phyloP scores from a whole-genome alignment of 2,329 filamentous ascomycete genomes.

The Pseudogymnoascus sp. region DNA sequence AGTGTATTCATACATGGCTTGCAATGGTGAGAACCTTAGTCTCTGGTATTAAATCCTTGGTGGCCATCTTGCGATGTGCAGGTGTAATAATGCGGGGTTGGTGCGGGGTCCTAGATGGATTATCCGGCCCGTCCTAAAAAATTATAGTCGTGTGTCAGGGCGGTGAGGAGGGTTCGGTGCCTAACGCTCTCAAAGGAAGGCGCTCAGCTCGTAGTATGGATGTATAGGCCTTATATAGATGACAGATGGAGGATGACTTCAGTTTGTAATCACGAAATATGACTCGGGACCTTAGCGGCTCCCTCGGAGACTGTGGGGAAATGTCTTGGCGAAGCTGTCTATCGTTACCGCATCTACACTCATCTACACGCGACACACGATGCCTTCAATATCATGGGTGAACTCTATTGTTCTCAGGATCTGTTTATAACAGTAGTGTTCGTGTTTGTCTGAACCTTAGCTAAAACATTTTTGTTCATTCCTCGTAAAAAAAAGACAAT shows the following conservation, averaged over 20 bases:
- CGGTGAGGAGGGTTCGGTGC: background rate
- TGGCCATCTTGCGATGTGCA: background rate
- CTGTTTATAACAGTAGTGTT: background rate
- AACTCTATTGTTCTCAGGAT: background rate
- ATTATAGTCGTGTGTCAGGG: background rate
- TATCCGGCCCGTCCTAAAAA: background rate
- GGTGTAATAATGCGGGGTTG: background rate
- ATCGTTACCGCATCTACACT: background rate
- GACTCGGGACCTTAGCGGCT: background rate
- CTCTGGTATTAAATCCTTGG: conserved; percentile 37
- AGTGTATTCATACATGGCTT: conserved; percentile 69
- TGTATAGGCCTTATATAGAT: background rate
- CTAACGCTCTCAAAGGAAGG: background rate
- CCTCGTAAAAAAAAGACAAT: conserved; percentile 1
- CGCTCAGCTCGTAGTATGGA: background rate
- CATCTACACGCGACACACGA: background rate
- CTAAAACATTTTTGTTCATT: conserved; percentile 2
- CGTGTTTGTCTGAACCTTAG: conserved; percentile 1
- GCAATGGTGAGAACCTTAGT: conserved; percentile 75
- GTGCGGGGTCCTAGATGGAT: background rate
- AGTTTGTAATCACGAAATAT: conserved; percentile 1
- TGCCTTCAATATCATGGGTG: background rate
- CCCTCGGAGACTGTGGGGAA: background rate
- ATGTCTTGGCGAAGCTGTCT: background rate
- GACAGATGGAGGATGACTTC: background rate